Evolutionary conservation across 1,284 basidiomycete species (phyloP), one percentile per base, ranked within the genome.

Genomic region (Ustilago shanxiensis): DNA sequence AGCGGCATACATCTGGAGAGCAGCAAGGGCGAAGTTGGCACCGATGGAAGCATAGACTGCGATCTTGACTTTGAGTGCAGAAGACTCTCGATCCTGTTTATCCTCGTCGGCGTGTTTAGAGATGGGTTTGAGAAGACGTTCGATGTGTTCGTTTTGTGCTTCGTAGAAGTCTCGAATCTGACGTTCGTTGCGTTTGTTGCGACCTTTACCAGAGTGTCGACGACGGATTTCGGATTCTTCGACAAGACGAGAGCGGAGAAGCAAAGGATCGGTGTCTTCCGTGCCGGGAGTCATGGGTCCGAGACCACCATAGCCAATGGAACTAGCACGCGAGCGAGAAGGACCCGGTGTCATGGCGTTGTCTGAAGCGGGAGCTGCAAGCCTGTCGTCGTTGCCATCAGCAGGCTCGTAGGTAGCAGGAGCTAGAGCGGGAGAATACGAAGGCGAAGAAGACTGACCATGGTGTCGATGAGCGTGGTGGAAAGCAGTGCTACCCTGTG

Each of bases 91-190:
- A 29, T 91, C 90, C 22, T 89, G 88, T 75, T 88, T 89, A 28
- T 92, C 92, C 69, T 94, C 92, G 69, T 90, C 89, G 0, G 92
- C 93, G 82, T 95, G 93, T 47, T 91, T 90, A 56, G 93, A 92
- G 90, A 96, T 93, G 1, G 94, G 90, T 87, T 97, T 98, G 61
- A 98, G 90, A 66, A 98, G 87, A 22, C 90, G 90, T 37, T 88
- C 86, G 75, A 98, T 98, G 75, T 96, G 92, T 90, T 90, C 88
- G 88, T 98, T 98, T 87, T 98, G 95, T 55, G 88, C 90, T 57
- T 89, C 87, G 79, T 98, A 94, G 85, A 93, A 96, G 31, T 87
- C 87, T 56, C 90, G 92, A 47, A 94, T 76, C 11, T 86, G 85
- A 22, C 87, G 79, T 65, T 87, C 87, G 63, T 81, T 81, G 31